These are phyloP conservation scores for Saussurea involucrata DNA, from an alignment of 129 eudicot species.

Conservation along the genomic window DNA sequence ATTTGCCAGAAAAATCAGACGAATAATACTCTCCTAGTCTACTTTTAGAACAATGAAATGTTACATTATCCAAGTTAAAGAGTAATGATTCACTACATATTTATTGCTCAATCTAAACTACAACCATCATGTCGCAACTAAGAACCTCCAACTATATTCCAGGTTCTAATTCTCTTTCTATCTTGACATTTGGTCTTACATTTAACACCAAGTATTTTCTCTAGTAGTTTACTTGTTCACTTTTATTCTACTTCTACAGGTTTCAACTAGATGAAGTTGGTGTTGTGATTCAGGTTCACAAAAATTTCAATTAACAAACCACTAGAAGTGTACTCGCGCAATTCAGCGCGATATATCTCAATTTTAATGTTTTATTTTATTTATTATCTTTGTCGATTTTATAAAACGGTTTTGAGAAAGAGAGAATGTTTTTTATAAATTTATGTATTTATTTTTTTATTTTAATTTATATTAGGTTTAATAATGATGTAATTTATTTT, in stretches of 20 bases:
- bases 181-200: not conserved
- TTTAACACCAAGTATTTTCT: not conserved
- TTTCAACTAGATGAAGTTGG: constrained; percentile 1
- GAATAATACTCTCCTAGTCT: not conserved
- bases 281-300: constrained; percentile 12
- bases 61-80: not conserved
- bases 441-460: too few species aligned
- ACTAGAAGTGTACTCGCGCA: too few species aligned
- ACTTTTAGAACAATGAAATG: not conserved
- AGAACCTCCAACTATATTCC: not conserved
- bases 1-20: not conserved
- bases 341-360: too few species aligned
- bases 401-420: too few species aligned
- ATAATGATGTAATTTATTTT: too few species aligned
- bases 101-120: not conserved
- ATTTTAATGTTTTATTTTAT: too few species aligned
- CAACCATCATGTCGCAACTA: not conserved
- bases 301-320: not conserved
- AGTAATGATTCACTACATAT: not conserved
- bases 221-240: not conserved
- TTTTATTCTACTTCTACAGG: constrained; percentile 3
- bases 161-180: not conserved
- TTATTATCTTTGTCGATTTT: too few species aligned
- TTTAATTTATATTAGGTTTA: too few species aligned
- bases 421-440: too few species aligned